phyloP scores from a whole-genome alignment of 1,284 basidiomycete species.

The Tremellales sp. region DNA sequence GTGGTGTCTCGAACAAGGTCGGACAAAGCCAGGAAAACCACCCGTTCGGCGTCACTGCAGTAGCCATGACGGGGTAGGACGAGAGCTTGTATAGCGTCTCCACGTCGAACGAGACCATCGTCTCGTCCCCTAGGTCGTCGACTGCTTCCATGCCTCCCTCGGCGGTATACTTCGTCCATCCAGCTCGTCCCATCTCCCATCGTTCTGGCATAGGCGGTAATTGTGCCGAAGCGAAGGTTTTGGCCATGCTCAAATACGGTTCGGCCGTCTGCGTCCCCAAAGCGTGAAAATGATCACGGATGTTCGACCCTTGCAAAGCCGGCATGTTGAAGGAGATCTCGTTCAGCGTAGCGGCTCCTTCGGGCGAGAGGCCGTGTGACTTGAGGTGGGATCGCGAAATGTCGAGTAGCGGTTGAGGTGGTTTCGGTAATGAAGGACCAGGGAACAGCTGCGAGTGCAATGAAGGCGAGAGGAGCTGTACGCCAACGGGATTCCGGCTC shows the following conservation, averaged over 20 bases:
- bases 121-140: conserved; percentile 57
- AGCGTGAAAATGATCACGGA: conserved; percentile 84
- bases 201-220: conserved; percentile 62
- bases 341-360: conserved; percentile 72
- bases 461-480: conserved; percentile 78
- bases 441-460: conserved; percentile 84
- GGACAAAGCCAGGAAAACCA: conserved; percentile 99
- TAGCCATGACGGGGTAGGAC: conserved; percentile 83
- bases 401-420: conserved; percentile 61
- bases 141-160: conserved; percentile 37
- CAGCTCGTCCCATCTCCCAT: conserved; percentile 68
- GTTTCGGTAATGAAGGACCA: conserved; percentile 61
- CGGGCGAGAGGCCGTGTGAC: conserved; percentile 72
- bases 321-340: conserved; percentile 79
- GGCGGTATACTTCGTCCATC: conserved; percentile 82
- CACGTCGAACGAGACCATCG: conserved; percentile 81
- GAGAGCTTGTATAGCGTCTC: conserved; percentile 85
- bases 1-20: conserved; percentile 65
- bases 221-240: conserved; percentile 56
- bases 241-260: conserved; percentile 76
- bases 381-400: conserved; percentile 76
- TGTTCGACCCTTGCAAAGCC: conserved; percentile 70
- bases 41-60: conserved; percentile 71
- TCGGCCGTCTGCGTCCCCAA: conserved; percentile 70
- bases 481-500: conserved; percentile 76